Base-by-base conservation (phyloP, 768 basidiomycete genomes). In the Cystobasidium tubakii region DNA sequence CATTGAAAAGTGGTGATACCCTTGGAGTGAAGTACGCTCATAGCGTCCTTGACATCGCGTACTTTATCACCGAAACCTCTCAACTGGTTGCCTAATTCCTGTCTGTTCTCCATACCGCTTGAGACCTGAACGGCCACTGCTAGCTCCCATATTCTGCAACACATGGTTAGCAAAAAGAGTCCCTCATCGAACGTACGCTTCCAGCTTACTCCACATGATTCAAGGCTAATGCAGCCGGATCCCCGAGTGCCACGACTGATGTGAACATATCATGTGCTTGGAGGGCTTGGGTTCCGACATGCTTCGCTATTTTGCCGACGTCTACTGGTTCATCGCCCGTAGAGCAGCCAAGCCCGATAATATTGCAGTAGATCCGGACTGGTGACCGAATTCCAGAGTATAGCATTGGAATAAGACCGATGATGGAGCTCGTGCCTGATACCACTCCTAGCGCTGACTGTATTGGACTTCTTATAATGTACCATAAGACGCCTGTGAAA, bases 261-360 rank as follows among this genome's bases (percentile, higher is more conserved):
- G 78, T 74, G 39, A 80, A 80, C 50, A 80, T 69, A 44, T 78
- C 76, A n/a, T 76, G 62, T 39, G 80, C 80, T 36, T 77, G 69
- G 13, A 44, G 17, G 0, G 77, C 80, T 34, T 76, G 74, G 1
- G 65, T 54, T 0, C 62, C 34, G 0, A 78, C 75, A 21, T 65
- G 69, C 0, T 77, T 72, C 0, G 78, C 79, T 19, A 71, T 15
- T 21, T 36, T 55, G 9, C 33, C 69, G 1, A 71, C 29, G 33
- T 53, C 50, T 27, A 71, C 21, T 21, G 4, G 31, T 27, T 71
- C 54, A 31, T 34, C 21, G 7, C 19, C 50, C 4, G 46, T 17
- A n/a, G 21, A 50, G 44, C 69, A 71, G 17, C 69, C 69, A 23
- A 71, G 12, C 6, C 69, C 69, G 34, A 71, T 44, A 9, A 13